phyloP scores from a whole-genome alignment of 2,329 filamentous ascomycete species.

The Beauveria scarabaeidicola region DNA sequence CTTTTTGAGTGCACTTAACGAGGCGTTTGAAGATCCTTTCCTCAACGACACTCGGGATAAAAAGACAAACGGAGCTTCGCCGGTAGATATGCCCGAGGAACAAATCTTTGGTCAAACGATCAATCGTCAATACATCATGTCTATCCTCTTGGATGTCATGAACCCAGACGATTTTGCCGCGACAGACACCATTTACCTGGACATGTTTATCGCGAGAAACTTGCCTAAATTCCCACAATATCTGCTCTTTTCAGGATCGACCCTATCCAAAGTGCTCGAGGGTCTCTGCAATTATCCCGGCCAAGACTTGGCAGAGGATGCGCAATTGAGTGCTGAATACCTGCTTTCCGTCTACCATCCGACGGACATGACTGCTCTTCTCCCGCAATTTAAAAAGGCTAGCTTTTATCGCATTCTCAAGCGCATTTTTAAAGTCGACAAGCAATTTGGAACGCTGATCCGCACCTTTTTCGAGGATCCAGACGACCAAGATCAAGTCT shows the following conservation, averaged over 20 bases:
- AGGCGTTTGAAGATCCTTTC: conserved; percentile 93
- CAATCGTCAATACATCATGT: conserved; percentile 86
- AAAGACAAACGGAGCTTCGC: conserved; percentile 42
- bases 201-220: conserved; percentile 97
- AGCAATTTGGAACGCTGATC: conserved; percentile 69
- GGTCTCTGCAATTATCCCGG: conserved; percentile 81
- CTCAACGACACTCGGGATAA: conserved; percentile 71
- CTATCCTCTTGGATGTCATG: conserved; percentile 88
- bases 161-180: conserved; percentile 63
- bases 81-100: conserved; percentile 51
- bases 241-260: conserved; percentile 79
- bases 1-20: conserved; percentile 90
- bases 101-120: conserved; percentile 63
- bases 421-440: conserved; percentile 71
- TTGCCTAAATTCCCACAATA: conserved; percentile 96
- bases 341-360: conserved; percentile 89
- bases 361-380: conserved; percentile 65
- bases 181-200: conserved; percentile 84
- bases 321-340: conserved; percentile 95
- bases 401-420: conserved; percentile 89
- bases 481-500: conserved; percentile 65
- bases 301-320: conserved; percentile 76
- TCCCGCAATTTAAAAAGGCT: conserved; percentile 70
- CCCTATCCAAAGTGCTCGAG: conserved; percentile 69
- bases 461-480: conserved; percentile 78